Base-by-base conservation (phyloP, 2,329 filamentous ascomycete genomes). In the Penicillium sclerotiorum region DNA sequence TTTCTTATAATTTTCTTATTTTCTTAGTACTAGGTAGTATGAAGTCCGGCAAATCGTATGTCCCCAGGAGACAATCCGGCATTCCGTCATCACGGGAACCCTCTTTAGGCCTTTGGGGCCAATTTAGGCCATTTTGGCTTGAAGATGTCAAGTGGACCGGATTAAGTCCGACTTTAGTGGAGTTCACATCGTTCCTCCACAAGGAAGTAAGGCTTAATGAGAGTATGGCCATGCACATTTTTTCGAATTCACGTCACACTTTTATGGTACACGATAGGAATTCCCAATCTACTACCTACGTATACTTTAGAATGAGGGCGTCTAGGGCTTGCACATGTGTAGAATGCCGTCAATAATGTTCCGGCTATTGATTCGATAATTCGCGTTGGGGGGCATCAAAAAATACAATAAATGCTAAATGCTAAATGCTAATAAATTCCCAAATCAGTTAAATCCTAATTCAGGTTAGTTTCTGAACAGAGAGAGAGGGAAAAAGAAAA, bases 301-400 rank as follows among this genome's bases (percentile, higher is more conserved):
- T 35, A 18, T 20, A 13, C 25, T 36, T 30, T 28, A 45, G 35
- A 46, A 46, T 46, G 44, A 36, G 35, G 22, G 33, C n/a, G n/a
- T n/a, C n/a, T n/a, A n/a, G n/a, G n/a, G n/a, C n/a, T n/a, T n/a
- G n/a, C n/a, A n/a, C n/a, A n/a, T n/a, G n/a, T n/a, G n/a, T n/a
- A 32, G 45, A 55, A 54, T 56, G 52, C 38, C 49, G 47, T 57
- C 52, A 58, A 54, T 56, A 53, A 58, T 57, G 52, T 41, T 44
- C 38, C 45, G 20, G 49, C 52, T 57, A 53, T 53, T 49, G 53
- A 56, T 30, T 45, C 45, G 50, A 57, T 53, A 47, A 49, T 44
- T 43, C 42, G 42, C 11, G 25, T 32, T 33, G 41, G 30, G n/a
- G 30, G 30, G 25, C 9, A 28, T 9, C 13, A 28, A 13, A 28